phyloP scores from a whole-genome alignment of 129 eudicot species.

The Silybum marianum region DNA sequence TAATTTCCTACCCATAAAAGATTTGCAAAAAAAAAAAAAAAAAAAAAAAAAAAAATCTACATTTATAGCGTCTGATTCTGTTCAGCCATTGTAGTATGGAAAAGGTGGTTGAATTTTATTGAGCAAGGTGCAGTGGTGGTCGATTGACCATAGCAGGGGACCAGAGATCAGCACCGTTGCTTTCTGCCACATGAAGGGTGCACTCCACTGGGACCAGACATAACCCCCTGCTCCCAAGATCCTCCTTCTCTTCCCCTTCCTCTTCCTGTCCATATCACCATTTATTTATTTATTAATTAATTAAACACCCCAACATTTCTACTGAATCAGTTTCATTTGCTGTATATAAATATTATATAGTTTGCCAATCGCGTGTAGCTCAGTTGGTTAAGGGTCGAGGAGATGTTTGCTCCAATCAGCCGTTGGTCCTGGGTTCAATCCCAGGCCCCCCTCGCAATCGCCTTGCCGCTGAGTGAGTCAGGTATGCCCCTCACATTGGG shows the following conservation, averaged over 20 bases:
- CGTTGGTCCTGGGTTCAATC: too few relatives aligned
- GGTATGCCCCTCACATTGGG: too few relatives aligned
- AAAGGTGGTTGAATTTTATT: constrained; percentile 19
- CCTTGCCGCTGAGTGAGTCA: too few relatives aligned
- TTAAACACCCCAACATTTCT: too few relatives aligned
- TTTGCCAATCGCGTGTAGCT: too few relatives aligned
- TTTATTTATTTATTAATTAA: not conserved
- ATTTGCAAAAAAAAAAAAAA: not conserved
- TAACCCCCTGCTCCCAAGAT: constrained; percentile 56
- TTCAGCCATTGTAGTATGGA: constrained; percentile 14
- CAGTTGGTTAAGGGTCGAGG: too few relatives aligned
- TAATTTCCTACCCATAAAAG: constrained; percentile 2
- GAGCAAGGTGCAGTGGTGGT: constrained; percentile 25
- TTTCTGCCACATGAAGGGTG: constrained; percentile 59
- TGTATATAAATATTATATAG: too few relatives aligned
- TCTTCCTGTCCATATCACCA: constrained; percentile 29
- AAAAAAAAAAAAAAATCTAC: constrained; percentile 13
- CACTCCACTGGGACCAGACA: constrained; percentile 76
- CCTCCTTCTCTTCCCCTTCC: constrained; percentile 30
- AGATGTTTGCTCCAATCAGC: too few relatives aligned
- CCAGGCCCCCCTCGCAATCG: too few relatives aligned
- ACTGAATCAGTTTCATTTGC: too few relatives aligned
- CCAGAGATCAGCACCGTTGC: constrained; percentile 88
- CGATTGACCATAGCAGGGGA: constrained; percentile 55
- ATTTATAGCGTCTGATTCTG: constrained; percentile 16